Conservation (phyloP, 2,329 filamentous ascomycete genomes). For the Aspergillus sp. region DNA sequence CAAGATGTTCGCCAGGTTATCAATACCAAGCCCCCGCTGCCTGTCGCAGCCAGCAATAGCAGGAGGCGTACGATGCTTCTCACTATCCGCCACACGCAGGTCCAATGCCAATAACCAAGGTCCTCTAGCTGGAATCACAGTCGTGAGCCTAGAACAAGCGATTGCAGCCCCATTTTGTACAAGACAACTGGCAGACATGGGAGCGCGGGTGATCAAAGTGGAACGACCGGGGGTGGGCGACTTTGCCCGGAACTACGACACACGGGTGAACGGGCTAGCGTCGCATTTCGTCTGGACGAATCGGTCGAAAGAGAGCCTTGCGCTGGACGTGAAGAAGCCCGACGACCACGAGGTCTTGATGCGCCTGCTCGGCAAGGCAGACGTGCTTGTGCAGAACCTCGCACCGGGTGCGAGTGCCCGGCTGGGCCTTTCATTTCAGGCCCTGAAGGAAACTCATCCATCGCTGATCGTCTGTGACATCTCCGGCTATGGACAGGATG, state of each 20-base stretch:
- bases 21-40: background rate
- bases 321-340: constrained; percentile 50
- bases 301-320: constrained; percentile 55
- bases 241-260: constrained; percentile 55
- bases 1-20: background rate
- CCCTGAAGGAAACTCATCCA: constrained; percentile 43
- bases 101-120: background rate
- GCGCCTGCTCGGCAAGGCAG: constrained; percentile 46
- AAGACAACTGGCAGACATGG: constrained; percentile 54
- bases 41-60: background rate
- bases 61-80: background rate
- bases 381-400: constrained; percentile 56
- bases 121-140: constrained; percentile 48
- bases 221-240: constrained; percentile 54
- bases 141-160: constrained; percentile 56
- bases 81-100: background rate
- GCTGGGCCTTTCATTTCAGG: constrained; percentile 50
- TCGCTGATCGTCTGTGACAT: constrained; percentile 56
- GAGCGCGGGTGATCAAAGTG: constrained; percentile 56
- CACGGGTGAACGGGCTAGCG: constrained; percentile 49
- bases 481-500: constrained; percentile 53
- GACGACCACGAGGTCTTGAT: constrained; percentile 46
- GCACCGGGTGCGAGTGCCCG: constrained; percentile 51
- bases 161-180: constrained; percentile 58
- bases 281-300: constrained; percentile 60